phyloP scores from a whole-genome alignment of 2,329 filamentous ascomycete species.

The Aspergillus sojae region DNA sequence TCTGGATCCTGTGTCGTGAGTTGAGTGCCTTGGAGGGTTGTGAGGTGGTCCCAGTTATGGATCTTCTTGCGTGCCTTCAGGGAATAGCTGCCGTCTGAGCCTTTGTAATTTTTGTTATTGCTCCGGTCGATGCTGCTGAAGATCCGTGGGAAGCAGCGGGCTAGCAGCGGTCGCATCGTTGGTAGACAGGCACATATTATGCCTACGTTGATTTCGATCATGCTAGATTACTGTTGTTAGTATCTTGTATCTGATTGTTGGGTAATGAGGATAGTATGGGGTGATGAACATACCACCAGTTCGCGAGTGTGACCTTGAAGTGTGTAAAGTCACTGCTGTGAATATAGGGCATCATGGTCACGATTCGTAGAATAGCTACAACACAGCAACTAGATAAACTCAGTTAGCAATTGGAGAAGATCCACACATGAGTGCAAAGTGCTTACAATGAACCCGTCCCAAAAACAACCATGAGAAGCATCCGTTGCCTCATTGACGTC shows the following conservation, averaged over 20 bases:
- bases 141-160: constrained; percentile 8
- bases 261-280: too few species aligned
- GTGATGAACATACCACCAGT: constrained; percentile 16
- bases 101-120: neutral
- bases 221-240: neutral
- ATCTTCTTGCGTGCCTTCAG: constrained; percentile 9
- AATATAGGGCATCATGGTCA: constrained; percentile 19
- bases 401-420: neutral
- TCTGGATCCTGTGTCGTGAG: neutral
- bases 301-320: constrained; percentile 20
- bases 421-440: rapidly evolving
- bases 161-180: constrained; percentile 13
- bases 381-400: constrained; percentile 12
- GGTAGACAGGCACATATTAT: constrained; percentile 21
- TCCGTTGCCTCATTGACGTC: constrained; percentile 10
- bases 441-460: constrained; percentile 19
- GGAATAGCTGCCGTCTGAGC: constrained; percentile 6
- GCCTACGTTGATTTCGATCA: constrained; percentile 22
- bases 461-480: constrained; percentile 13
- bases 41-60: constrained; percentile 15
- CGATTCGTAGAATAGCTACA: constrained; percentile 17
- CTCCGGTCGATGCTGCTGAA: constrained; percentile 3
- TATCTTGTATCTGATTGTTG: rapidly evolving
- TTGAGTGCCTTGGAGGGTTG: neutral
- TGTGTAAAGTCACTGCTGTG: constrained; percentile 17